Percentiles rank a stretch among this genome's conserved stretches.
Evolutionary conservation across 2,329 filamentous ascomycete species (phyloP).

Genomic region (Metarhizium rileyi): DNA sequence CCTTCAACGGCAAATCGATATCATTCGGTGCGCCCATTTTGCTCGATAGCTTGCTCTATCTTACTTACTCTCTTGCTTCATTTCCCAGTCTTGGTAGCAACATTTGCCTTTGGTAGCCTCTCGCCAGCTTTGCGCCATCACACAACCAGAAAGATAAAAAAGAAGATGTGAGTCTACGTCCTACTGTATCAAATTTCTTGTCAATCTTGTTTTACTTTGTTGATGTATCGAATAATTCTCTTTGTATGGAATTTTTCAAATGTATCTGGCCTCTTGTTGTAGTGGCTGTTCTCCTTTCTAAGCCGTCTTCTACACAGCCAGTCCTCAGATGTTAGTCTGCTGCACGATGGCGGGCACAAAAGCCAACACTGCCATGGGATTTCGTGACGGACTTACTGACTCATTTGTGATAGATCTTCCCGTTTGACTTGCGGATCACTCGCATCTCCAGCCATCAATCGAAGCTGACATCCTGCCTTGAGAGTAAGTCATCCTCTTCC

Average conservation of each 20-base stretch:
- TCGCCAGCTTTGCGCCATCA: constrained; percentile 19
- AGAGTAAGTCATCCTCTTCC: constrained; percentile 12
- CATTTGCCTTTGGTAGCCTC: constrained; percentile 28
- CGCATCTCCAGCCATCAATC: constrained; percentile 19
- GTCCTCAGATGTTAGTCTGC: neutral
- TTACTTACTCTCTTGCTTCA: constrained; percentile 51
- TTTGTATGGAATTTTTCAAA: neutral
- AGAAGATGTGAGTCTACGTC: constrained; percentile 17
- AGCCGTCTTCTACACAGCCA: too few relatives aligned
- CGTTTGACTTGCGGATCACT: constrained; percentile 19
- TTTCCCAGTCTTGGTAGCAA: constrained; percentile 42
- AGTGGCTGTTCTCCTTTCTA: too few relatives aligned
- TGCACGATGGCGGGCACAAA: neutral
- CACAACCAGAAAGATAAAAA: constrained; percentile 16
- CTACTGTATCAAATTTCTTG: neutral
- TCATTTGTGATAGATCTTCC: neutral
- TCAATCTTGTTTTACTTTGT: neutral
- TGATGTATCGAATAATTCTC: neutral
- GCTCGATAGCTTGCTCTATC: constrained; percentile 51
- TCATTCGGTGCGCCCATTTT: constrained; percentile 36
- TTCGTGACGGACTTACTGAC: neutral
- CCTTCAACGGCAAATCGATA: constrained; percentile 17
- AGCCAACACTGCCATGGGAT: neutral
- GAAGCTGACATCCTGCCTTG: constrained; percentile 24
- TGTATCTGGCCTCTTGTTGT: too few relatives aligned